Conservation (phyloP, 768 basidiomycete species). For the Symmetrospora coprosmae region DNA sequence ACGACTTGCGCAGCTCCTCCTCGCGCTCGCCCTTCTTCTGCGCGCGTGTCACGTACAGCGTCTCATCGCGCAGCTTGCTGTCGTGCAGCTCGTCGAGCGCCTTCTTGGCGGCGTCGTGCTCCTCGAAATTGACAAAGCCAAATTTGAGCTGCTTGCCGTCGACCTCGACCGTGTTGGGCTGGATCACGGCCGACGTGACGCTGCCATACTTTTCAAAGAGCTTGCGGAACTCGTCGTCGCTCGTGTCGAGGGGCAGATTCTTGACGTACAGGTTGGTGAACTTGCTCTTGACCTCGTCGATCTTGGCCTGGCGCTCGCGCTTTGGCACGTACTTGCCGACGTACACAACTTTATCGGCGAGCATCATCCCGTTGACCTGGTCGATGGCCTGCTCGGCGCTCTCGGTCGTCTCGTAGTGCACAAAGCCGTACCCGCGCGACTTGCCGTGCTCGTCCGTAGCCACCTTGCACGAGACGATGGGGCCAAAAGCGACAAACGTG, state of each 20-base stretch:
- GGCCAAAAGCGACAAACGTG: constrained; percentile 97
- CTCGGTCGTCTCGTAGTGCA: constrained; percentile 96
- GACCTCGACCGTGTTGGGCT: constrained; percentile 49
- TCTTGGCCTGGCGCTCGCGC: constrained; percentile 96
- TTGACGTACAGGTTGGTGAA: constrained; percentile 99
- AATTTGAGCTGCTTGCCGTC: constrained; percentile 90
- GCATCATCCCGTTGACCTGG: constrained; percentile 94
- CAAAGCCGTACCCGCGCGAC: constrained; percentile 95
- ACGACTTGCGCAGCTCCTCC: constrained; percentile 80
- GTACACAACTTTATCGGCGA: constrained; percentile 99
- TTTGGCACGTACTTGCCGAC: constrained; percentile 94
- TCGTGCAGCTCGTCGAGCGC: constrained; percentile 87
- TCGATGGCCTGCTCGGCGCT: constrained; percentile 93
- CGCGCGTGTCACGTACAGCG: constrained; percentile 86
- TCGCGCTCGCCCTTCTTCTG: constrained; percentile 98
- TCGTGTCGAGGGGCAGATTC: constrained; percentile 74
- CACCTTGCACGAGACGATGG: constrained; percentile 97
- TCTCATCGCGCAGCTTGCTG: constrained; percentile 64
- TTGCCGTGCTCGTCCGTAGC: constrained; percentile 88
- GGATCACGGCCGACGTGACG: constrained; percentile 78
- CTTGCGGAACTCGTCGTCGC: constrained; percentile 68
- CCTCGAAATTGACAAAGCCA: constrained; percentile 93
- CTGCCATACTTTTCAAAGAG: constrained; percentile 64
- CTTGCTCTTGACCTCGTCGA: constrained; percentile 91
- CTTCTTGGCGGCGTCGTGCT: constrained; percentile 75